Evolutionary conservation across 495 filamentous ascomycete genomes (phyloP).

Genomic region (Penicillium parvum): DNA sequence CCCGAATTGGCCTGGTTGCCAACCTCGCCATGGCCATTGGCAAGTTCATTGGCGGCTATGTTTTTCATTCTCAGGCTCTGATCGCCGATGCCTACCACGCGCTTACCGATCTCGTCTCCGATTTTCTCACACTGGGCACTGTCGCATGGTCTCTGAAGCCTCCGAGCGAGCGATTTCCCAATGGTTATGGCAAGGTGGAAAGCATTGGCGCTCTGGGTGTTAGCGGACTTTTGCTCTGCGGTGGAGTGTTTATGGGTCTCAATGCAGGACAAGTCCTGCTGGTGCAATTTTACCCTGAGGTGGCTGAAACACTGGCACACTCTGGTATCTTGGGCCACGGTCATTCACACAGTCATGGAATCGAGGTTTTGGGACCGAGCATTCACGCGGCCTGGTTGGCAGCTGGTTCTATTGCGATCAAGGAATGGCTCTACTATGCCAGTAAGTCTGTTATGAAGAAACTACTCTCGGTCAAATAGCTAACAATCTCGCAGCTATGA

Average conservation of each 20-base stretch:
- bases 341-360: slow-evolving; percentile 60
- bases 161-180: slow-evolving; percentile 76
- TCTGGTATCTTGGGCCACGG: slow-evolving; percentile 43
- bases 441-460: slow-evolving; percentile 58
- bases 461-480: slow-evolving; percentile 7
- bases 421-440: slow-evolving; percentile 95
- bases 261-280: slow-evolving; percentile 70
- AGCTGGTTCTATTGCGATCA: slow-evolving; percentile 82
- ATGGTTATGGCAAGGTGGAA: slow-evolving; percentile 96
- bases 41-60: slow-evolving; percentile 87
- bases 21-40: slow-evolving; percentile 91
- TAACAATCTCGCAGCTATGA: slow-evolving; percentile 66
- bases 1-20: slow-evolving; percentile 82
- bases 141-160: slow-evolving; percentile 85
- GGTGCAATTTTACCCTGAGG: slow-evolving; percentile 74
- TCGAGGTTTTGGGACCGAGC: slow-evolving; percentile 63
- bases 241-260: slow-evolving; percentile 86
- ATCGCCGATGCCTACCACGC: slow-evolving; percentile 94
- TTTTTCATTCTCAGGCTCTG: slow-evolving; percentile 90
- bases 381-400: slow-evolving; percentile 94
- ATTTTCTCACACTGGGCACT: slow-evolving; percentile 87
- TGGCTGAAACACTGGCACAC: slow-evolving; percentile 59
- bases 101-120: slow-evolving; percentile 88
- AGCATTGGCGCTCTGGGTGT: slow-evolving; percentile 90
- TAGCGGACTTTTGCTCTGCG: slow-evolving; percentile 78